A percentile compares a stretch with the other conserved stretches of the same genome.
Conservation (phyloP, 371 early-diverging fungal species). For the Rhizopus sp. region DNA sequence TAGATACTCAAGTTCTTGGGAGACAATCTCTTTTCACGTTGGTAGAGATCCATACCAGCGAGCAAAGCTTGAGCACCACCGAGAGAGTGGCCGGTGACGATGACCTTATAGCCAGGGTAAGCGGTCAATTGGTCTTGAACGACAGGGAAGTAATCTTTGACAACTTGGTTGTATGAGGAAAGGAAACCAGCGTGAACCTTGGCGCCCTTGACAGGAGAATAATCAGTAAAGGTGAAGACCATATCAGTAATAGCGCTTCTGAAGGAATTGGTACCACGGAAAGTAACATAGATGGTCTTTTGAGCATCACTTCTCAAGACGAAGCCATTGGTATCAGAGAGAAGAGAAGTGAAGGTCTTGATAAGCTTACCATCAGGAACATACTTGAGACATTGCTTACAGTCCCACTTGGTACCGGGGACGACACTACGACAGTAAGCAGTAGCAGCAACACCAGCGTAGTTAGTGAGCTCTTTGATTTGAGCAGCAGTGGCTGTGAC, state of each 20-base stretch:
- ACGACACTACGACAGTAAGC: constrained; percentile 23
- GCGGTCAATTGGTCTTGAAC: constrained; percentile 18
- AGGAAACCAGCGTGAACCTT: constrained; percentile 13
- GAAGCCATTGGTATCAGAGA: constrained; percentile 22
- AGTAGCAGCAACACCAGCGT: constrained; percentile 23
- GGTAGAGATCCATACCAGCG: constrained; percentile 27
- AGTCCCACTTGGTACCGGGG: constrained; percentile 18
- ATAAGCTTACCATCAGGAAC: constrained; percentile 29
- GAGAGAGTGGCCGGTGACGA: constrained; percentile 26
- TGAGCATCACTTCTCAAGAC: constrained; percentile 22
- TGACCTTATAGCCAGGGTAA: constrained; percentile 23
- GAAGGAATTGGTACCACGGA: constrained; percentile 26
- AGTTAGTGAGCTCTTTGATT: constrained; percentile 10
- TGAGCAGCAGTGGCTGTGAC: constrained; percentile 9
- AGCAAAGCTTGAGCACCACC: constrained; percentile 29
- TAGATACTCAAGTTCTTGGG: constrained; percentile 16
- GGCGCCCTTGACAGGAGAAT: constrained; percentile 15
- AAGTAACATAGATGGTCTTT: constrained; percentile 25
- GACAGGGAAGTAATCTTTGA: constrained; percentile 11
- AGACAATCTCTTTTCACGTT: constrained; percentile 18
- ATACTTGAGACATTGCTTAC: constrained; percentile 15
- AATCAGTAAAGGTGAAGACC: constrained; percentile 2
- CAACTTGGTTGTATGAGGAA: constrained; percentile 10
- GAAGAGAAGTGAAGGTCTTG: constrained; percentile 14
- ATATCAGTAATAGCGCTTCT: constrained; percentile 16